A percentile compares a stretch with the other conserved stretches of the same genome.
phyloP scores from a whole-genome alignment of 208 protist genomes.

The Blechomonas ayalai region DNA sequence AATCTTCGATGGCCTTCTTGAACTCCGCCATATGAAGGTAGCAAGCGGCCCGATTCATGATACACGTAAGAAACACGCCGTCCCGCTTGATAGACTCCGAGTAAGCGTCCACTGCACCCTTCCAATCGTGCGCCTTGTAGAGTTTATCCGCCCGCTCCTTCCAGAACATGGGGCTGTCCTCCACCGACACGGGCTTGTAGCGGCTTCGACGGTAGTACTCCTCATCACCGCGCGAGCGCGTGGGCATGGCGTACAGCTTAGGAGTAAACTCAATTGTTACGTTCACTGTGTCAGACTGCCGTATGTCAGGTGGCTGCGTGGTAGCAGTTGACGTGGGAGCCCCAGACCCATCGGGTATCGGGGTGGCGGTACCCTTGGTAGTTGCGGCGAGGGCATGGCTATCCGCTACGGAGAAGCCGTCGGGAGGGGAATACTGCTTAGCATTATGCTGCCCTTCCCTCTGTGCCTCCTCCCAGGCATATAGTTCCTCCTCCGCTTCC shows the following conservation, averaged over 20 bases:
- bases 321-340: not conserved
- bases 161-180: slow-evolving; percentile 91
- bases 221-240: slow-evolving; percentile 82
- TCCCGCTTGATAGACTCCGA: slow-evolving; percentile 90
- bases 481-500: slow-evolving; percentile 59
- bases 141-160: slow-evolving; percentile 84
- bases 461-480: slow-evolving; percentile 62
- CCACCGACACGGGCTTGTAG: slow-evolving; percentile 87
- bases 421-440: too few relatives aligned
- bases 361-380: not conserved
- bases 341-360: not conserved
- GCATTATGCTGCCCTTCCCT: too few relatives aligned
- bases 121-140: slow-evolving; percentile 68
- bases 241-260: slow-evolving; percentile 66
- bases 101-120: slow-evolving; percentile 78
- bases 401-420: not conserved
- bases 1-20: slow-evolving; percentile 80
- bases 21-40: slow-evolving; percentile 76
- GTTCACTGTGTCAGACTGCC: slow-evolving; percentile 65
- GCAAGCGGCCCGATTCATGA: slow-evolving; percentile 86
- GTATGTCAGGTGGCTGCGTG: slow-evolving; percentile 45
- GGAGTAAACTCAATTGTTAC: slow-evolving; percentile 85
- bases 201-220: slow-evolving; percentile 89
- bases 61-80: slow-evolving; percentile 83
- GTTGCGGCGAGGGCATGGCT: not conserved